These are phyloP conservation scores for bread wheat (Triticum aestivum) DNA, from an alignment of 176 grass and related monocot genomes.

Conservation along the genomic window DNA sequence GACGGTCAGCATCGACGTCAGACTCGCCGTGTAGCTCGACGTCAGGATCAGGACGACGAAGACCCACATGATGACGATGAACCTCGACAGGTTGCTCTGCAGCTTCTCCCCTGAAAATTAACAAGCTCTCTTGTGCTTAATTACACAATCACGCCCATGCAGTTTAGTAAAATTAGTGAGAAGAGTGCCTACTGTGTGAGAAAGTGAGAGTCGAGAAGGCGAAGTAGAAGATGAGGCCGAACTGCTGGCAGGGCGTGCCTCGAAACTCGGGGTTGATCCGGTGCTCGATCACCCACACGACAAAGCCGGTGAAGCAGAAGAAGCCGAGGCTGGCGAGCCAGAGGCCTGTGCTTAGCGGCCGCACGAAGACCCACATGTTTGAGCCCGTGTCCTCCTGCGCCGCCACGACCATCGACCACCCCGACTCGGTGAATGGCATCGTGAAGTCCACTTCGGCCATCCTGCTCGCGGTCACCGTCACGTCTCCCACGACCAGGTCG, in stretches of 20 bases:
- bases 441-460: background rate
- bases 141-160: too few species aligned
- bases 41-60: slow-evolving; percentile 79
- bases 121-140: too few species aligned
- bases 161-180: too few species aligned
- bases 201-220: slow-evolving; percentile 85
- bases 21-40: slow-evolving; percentile 88
- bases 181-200: background rate
- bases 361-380: background rate
- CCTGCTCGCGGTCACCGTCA: background rate
- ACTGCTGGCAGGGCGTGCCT: background rate
- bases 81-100: slow-evolving; percentile 70
- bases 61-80: slow-evolving; percentile 62
- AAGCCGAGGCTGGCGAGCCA: background rate
- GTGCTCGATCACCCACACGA: background rate
- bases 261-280: background rate
- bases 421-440: background rate
- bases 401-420: background rate
- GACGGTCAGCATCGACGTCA: slow-evolving; percentile 84
- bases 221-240: slow-evolving; percentile 1
- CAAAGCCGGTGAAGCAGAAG: background rate
- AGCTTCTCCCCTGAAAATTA: slow-evolving; percentile 66
- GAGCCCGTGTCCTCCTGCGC: background rate
- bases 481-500: background rate
- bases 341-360: background rate